Percentiles rank a stretch among this genome's conserved stretches.
Conservation (phyloP, 2,329 filamentous ascomycete species). For the Orbilia blumenaviensis region DNA sequence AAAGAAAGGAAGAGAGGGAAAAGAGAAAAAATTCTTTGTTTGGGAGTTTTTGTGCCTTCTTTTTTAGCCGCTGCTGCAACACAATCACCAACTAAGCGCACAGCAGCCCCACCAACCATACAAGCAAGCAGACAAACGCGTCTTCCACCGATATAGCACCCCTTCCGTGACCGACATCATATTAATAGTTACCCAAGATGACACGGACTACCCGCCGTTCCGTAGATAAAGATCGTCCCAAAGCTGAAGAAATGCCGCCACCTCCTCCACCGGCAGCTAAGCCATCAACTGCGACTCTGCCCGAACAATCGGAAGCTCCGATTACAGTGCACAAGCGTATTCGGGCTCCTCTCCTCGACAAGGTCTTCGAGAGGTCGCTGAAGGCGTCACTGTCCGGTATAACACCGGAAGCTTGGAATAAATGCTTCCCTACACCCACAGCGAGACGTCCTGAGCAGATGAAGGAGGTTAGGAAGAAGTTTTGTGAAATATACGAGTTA, state of each 20-base stretch:
- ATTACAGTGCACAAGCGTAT: slow-evolving; percentile 43
- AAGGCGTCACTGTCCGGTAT: slow-evolving; percentile 39
- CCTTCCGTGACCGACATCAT: neutral
- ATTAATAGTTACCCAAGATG: slow-evolving; percentile 13
- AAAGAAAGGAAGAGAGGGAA: slow-evolving; percentile 22
- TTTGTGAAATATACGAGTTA: slow-evolving; percentile 45
- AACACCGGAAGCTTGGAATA: slow-evolving; percentile 45
- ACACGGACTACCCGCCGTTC: slow-evolving; percentile 42
- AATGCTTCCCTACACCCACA: slow-evolving; percentile 44
- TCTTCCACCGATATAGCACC: slow-evolving; percentile 28
- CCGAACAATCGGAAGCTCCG: slow-evolving; percentile 6
- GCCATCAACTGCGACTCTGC: neutral
- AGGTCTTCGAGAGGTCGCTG: slow-evolving; percentile 44
- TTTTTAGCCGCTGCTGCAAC: neutral
- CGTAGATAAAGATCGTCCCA: slow-evolving; percentile 12
- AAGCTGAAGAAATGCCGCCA: slow-evolving; percentile 35
- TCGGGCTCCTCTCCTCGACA: slow-evolving; percentile 39
- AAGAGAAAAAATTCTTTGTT: neutral
- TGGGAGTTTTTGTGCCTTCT: neutral
- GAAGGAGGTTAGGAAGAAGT: slow-evolving; percentile 34
- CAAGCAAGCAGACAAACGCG: slow-evolving; percentile 33
- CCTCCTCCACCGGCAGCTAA: neutral
- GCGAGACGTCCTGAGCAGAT: slow-evolving; percentile 35
- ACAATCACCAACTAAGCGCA: slow-evolving; percentile 13
- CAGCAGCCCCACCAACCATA: neutral